Conservation (phyloP, 768 basidiomycete species). For the Phaffia australis region DNA sequence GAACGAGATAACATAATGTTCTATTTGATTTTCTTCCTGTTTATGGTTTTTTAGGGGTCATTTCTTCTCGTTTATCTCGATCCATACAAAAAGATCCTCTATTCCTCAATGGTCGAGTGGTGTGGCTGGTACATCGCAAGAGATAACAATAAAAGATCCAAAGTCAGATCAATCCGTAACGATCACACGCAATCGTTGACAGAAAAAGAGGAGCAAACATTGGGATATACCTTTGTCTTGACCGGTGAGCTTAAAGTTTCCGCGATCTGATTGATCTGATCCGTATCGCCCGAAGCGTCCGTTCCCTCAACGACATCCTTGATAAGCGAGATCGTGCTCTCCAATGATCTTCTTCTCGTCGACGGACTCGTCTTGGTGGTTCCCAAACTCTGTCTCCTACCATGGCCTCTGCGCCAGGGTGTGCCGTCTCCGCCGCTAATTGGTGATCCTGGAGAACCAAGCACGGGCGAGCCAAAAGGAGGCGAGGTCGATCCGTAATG, state of each 20-base stretch:
- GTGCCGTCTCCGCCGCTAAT: conserved; percentile 36
- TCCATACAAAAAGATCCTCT: background rate
- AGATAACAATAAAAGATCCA: background rate
- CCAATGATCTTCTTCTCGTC: conserved; percentile 77
- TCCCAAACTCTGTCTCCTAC: conserved; percentile 70
- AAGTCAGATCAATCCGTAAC: background rate
- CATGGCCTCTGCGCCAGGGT: conserved; percentile 54
- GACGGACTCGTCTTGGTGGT: conserved; percentile 90
- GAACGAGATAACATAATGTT: background rate
- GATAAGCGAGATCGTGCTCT: conserved; percentile 91
- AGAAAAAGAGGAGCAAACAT: background rate
- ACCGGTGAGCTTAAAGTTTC: conserved; percentile 28
- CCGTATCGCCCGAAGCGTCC: conserved; percentile 40
- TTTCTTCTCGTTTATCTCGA: background rate
- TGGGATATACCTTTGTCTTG: background rate
- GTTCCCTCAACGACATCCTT: conserved; percentile 81
- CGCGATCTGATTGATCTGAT: conserved; percentile 35
- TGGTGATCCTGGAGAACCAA: conserved; percentile 35
- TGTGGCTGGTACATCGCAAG: background rate
- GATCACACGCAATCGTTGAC: background rate
- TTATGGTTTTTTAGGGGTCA: background rate
- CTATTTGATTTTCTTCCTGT: background rate
- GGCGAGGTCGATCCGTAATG: conserved; percentile 4
- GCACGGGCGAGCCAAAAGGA: conserved; percentile 29
- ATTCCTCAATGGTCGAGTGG: background rate